Evolutionary conservation across 495 filamentous ascomycete species (phyloP).

Genomic region (Choiromyces venosus): DNA sequence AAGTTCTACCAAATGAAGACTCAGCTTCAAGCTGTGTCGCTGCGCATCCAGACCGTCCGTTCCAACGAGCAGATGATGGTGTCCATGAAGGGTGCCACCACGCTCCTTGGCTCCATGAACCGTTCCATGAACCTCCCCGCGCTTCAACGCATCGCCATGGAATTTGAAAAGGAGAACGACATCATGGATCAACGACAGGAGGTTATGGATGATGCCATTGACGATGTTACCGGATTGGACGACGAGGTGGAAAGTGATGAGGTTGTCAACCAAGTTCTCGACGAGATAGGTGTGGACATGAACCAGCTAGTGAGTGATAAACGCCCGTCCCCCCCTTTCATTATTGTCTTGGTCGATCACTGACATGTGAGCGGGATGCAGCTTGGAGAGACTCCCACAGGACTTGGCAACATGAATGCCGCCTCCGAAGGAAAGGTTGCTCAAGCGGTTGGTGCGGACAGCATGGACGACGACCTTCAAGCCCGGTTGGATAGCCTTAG

Average conservation of each 20-base stretch:
- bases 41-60: conserved; percentile 93
- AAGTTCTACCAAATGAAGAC: conserved; percentile 98
- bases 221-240: conserved; percentile 89
- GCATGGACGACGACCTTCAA: conserved; percentile 73
- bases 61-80: conserved; percentile 99
- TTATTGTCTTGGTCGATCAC: neutral
- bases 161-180: conserved; percentile 97
- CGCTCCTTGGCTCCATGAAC: conserved; percentile 92
- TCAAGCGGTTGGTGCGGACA: conserved; percentile 67
- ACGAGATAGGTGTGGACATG: conserved; percentile 93
- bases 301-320: conserved; percentile 66
- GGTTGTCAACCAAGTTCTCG: conserved; percentile 89
- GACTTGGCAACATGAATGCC: conserved; percentile 55
- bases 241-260: conserved; percentile 90
- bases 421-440: conserved; percentile 62
- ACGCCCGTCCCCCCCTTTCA: neutral
- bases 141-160: conserved; percentile 95
- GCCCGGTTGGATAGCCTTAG: conserved; percentile 74
- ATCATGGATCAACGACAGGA: conserved; percentile 99
- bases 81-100: conserved; percentile 95
- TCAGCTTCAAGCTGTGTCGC: conserved; percentile 88
- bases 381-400: conserved; percentile 75
- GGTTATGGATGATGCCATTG: conserved; percentile 99
- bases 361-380: conserved; percentile 38
- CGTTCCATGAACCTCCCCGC: conserved; percentile 93